phyloP scores from a whole-genome alignment of 805 yeast genomes.

The Candida xyloterini region DNA sequence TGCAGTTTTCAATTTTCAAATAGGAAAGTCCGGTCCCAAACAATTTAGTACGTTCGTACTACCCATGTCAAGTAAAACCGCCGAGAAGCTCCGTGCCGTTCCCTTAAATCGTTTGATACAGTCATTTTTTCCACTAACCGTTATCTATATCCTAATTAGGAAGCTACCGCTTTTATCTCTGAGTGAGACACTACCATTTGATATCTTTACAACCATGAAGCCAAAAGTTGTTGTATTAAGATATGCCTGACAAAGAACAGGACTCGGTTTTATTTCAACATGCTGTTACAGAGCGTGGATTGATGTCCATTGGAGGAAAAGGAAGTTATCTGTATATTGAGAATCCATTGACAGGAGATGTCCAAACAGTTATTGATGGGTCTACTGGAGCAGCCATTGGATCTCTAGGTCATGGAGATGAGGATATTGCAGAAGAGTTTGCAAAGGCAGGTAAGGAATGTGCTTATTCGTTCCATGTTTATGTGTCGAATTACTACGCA shows the following conservation, averaged over 20 bases:
- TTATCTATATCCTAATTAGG: not conserved
- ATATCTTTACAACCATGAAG: not conserved
- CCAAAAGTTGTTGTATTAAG: too few species aligned
- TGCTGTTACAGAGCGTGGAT: slow-evolving; percentile 33
- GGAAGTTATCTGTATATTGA: slow-evolving; percentile 39
- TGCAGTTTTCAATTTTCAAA: too few species aligned
- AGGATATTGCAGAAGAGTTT: slow-evolving; percentile 36
- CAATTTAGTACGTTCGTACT: too few species aligned
- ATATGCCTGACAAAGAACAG: not conserved
- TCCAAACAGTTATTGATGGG: slow-evolving; percentile 34
- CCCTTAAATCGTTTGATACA: too few species aligned
- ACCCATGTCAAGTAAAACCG: too few species aligned
- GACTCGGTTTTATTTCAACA: slow-evolving; percentile 35
- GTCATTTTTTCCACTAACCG: not conserved
- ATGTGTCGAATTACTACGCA: slow-evolving; percentile 33
- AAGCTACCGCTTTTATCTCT: not conserved
- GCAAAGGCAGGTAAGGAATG: slow-evolving; percentile 30
- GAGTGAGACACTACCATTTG: not conserved
- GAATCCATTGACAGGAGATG: slow-evolving; percentile 37
- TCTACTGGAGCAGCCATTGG: slow-evolving; percentile 47
- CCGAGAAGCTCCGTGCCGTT: too few species aligned
- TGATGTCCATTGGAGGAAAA: slow-evolving; percentile 39
- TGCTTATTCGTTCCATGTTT: slow-evolving; percentile 32
- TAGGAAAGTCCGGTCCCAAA: too few species aligned
- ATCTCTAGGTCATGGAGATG: slow-evolving; percentile 40